These are phyloP conservation scores for Syzygium malaccense DNA, from an alignment of 441 rosid genomes.

Conservation along the genomic window DNA sequence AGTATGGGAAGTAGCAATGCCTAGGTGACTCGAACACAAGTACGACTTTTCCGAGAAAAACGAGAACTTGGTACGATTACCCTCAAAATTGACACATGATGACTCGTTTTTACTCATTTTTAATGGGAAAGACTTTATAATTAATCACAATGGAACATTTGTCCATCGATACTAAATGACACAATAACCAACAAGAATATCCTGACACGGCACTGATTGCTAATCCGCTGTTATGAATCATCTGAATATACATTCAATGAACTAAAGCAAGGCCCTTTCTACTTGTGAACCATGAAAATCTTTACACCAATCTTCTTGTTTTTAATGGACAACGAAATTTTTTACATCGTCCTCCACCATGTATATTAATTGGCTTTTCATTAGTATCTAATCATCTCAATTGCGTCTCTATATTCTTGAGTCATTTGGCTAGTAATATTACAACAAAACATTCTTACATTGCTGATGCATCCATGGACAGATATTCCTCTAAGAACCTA, in stretches of 20 bases:
- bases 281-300: not conserved
- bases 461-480: not conserved
- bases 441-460: not conserved
- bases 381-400: not conserved
- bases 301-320: not conserved
- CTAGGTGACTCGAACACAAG: not conserved
- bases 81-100: not conserved
- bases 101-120: not conserved
- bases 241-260: not conserved
- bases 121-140: not conserved
- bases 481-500: not conserved
- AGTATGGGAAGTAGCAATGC: not conserved
- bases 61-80: accelerated
- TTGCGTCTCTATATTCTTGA: not conserved
- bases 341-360: not conserved
- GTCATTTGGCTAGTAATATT: not conserved
- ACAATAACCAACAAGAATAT: not conserved
- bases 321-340: not conserved
- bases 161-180: accelerated
- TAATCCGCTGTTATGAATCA: not conserved
- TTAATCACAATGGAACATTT: accelerated
- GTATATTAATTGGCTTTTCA: not conserved
- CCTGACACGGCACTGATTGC: not conserved
- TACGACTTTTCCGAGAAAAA: accelerated
- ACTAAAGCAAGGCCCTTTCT: not conserved